Conservation (phyloP, 352 stramenopile genomes). For the Phytopythium cucurbitacearum region DNA sequence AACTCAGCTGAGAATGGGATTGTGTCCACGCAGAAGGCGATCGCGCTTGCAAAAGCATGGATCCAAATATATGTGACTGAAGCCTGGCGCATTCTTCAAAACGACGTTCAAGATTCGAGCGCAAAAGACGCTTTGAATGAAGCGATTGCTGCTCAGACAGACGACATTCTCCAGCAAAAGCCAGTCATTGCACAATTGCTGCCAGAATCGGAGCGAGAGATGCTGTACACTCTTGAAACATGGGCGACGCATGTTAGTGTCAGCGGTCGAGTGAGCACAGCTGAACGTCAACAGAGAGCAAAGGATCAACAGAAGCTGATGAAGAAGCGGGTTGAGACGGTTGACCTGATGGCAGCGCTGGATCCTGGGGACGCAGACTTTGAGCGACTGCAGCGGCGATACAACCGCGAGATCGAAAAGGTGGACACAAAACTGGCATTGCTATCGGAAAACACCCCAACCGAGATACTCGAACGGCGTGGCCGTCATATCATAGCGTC, state of each 20-base stretch:
- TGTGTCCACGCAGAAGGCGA: conserved; percentile 24
- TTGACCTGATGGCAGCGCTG: conserved; percentile 19
- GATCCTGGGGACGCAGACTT: conserved; percentile 15
- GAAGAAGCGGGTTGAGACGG: conserved; percentile 46
- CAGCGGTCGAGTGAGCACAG: conserved; percentile 9
- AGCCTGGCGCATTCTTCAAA: conserved; percentile 30
- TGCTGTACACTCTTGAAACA: conserved; percentile 30
- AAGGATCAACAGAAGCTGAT: conserved; percentile 56
- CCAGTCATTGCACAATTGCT: conserved; percentile 31
- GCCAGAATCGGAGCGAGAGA: conserved; percentile 16
- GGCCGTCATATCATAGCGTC: conserved; percentile 60
- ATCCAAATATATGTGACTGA: conserved; percentile 40
- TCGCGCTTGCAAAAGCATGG: conserved; percentile 38
- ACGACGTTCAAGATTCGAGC: conserved; percentile 18
- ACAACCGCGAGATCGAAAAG: conserved; percentile 58
- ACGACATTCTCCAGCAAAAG: conserved; percentile 20
- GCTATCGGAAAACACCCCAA: conserved; percentile 43
- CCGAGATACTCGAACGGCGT: conserved; percentile 40
- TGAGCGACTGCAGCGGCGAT: conserved; percentile 32
- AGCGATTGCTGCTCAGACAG: conserved; percentile 24
- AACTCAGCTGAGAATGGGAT: conserved; percentile 38
- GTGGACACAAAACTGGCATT: conserved; percentile 50
- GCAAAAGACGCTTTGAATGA: conserved; percentile 18
- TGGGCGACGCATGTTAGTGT: conserved; percentile 27
- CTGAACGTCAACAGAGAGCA: conserved; percentile 32